Evolutionary conservation across 192 early-diverging fungal genomes (phyloP), one percentile per base, ranked within the genome.

Genomic region (Podila epigama): DNA sequence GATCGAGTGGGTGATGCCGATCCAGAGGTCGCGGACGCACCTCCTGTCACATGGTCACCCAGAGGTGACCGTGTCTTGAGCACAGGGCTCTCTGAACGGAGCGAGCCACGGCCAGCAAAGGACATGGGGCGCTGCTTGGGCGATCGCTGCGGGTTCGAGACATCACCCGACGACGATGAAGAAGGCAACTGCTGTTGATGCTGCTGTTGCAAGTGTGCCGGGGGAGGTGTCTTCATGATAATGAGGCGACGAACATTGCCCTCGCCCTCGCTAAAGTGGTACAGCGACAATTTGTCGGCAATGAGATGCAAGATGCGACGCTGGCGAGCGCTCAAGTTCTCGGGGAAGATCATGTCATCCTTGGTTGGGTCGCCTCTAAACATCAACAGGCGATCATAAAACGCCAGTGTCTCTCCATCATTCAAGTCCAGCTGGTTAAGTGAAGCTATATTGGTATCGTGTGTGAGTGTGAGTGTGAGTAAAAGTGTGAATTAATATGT

Each of bases 331-430:
- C 83, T 84, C 28, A 89, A 69, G 32, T 84, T 79, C 65, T 86
- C 88, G 7, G 89, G 83, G 61, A 91, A 90, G 56, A 87, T 83
- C 48, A 93, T 84, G 69, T 90, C 88, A 13, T 87, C 88, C 39
- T 88, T 77, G 4, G 81, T 75, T 39, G 88, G 84, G 69, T 92
- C 88, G 69, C 89, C 87, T 72, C 90, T 85, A 69, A 93, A 93
- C 41, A 88, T 83, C 51, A 90, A 84, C 58, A 93, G 72, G 56
- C 88, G 84, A 36, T 91, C 90, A 73, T 93, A 93, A 42, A 92
- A 84, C 44, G 85, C 82, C 32, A 91, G 80, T 11, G 90, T 91
- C 54, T 87, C 87, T 20, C 86, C 80, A 79, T 93, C 89, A 63
- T 92, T 91, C 55, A 93, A 71, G 58, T 93, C 89, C 55, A 93